A percentile compares a stretch with the other conserved stretches of the same genome.
phyloP scores from a whole-genome alignment of 1,139 yeast genomes.

The Petasospora fabianii region DNA sequence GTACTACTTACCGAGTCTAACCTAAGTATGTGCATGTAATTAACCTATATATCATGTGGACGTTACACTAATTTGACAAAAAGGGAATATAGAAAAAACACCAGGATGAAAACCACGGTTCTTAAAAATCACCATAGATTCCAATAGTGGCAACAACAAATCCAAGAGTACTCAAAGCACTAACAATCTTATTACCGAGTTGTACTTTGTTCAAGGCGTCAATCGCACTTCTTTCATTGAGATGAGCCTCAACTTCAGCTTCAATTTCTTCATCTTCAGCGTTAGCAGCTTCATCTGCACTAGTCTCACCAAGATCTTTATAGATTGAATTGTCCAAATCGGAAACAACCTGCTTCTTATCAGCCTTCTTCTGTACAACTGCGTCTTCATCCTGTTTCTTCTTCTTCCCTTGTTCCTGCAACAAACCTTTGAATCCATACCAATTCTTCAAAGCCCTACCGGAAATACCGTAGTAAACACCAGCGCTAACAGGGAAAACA shows the following conservation, averaged over 20 bases:
- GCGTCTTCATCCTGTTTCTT: too few relatives aligned
- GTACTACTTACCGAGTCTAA: too few relatives aligned
- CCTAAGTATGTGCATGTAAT: too few relatives aligned
- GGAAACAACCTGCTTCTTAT: conserved; percentile 18
- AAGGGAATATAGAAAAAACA: background rate
- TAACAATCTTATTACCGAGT: conserved; percentile 17
- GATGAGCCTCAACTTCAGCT: conserved; percentile 25
- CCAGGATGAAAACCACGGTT: background rate
- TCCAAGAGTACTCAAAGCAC: conserved; percentile 20
- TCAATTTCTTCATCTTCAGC: conserved; percentile 23
- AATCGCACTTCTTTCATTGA: conserved; percentile 17
- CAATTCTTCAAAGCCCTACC: conserved; percentile 8
- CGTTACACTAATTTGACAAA: too few relatives aligned
- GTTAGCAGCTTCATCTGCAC: conserved; percentile 19
- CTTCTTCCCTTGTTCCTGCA: conserved; percentile 1
- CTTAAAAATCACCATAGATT: conserved; percentile 24
- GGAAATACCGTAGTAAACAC: conserved; percentile 14
- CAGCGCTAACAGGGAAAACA: conserved; percentile 28
- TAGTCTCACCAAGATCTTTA: conserved; percentile 26
- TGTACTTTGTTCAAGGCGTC: conserved; percentile 14
- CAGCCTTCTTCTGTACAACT: conserved; percentile 4
- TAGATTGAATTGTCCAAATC: conserved; percentile 28
- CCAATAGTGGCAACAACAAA: conserved; percentile 26
- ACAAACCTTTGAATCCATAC: conserved; percentile 10
- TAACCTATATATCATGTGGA: too few relatives aligned